Conservation (phyloP, 163 green algal species). For the Scenedesmus sp. region DNA sequence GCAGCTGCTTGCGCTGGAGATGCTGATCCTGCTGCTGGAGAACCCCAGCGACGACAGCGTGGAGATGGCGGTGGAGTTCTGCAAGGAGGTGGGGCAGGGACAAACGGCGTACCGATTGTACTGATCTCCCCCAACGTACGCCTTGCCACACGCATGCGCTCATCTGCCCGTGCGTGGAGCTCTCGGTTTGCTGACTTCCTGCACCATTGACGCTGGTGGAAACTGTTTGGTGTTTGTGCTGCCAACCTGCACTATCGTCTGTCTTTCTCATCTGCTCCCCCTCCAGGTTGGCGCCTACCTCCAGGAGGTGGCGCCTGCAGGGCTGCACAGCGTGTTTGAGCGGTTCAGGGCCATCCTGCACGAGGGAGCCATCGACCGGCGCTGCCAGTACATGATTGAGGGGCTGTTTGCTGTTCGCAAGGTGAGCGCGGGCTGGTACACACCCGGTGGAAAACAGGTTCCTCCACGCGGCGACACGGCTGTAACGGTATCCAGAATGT, state of each 20-base stretch:
- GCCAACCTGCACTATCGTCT: neutral
- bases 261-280: neutral
- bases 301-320: slow-evolving; percentile 80
- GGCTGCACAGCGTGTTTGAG: slow-evolving; percentile 89
- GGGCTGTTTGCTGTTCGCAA: slow-evolving; percentile 92
- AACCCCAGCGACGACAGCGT: slow-evolving; percentile 94
- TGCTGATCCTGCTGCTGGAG: slow-evolving; percentile 96
- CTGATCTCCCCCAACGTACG: too few species aligned
- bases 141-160: too few species aligned
- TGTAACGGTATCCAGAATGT: too few species aligned
- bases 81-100: slow-evolving; percentile 85
- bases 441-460: too few species aligned
- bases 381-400: slow-evolving; percentile 96
- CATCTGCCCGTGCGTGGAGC: too few species aligned
- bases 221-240: too few species aligned
- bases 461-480: too few species aligned
- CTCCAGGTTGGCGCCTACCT: slow-evolving; percentile 64
- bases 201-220: too few species aligned
- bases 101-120: neutral
- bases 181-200: too few species aligned
- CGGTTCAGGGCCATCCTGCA: slow-evolving; percentile 91
- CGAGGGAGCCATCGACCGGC: slow-evolving; percentile 92
- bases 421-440: slow-evolving; percentile 30
- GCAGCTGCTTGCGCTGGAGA: slow-evolving; percentile 93
- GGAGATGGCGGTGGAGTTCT: slow-evolving; percentile 94